These are phyloP conservation scores for Micractinium sp. DNA, from an alignment of 139 green algal species.

Conservation along the genomic window DNA sequence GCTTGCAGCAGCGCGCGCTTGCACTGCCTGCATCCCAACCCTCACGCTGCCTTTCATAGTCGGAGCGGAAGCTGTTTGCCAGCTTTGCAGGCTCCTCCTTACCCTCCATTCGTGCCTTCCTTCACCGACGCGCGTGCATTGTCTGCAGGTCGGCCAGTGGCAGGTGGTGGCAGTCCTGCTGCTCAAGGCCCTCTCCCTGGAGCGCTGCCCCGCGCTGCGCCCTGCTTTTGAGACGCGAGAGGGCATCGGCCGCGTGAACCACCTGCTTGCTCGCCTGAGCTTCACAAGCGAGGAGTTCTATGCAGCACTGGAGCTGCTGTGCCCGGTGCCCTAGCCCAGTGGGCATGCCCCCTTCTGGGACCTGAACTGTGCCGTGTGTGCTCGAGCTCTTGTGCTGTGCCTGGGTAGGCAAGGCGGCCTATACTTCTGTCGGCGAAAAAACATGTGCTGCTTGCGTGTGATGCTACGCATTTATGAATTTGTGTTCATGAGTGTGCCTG, in stretches of 20 bases:
- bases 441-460: background rate
- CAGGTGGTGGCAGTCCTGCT: slow-evolving; percentile 37
- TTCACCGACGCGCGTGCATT: background rate
- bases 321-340: background rate
- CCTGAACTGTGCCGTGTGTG: too few relatives aligned
- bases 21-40: background rate
- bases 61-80: background rate
- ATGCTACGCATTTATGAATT: background rate
- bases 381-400: background rate
- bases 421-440: too few relatives aligned
- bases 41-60: background rate
- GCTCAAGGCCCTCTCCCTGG: slow-evolving; percentile 48
- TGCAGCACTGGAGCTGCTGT: slow-evolving; percentile 45
- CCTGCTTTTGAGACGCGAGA: slow-evolving; percentile 40
- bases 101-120: too few relatives aligned
- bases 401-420: too few relatives aligned
- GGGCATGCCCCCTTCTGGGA: too few relatives aligned
- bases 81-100: too few relatives aligned
- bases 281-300: slow-evolving; percentile 55
- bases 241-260: slow-evolving; percentile 30
- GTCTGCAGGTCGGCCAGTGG: slow-evolving; percentile 42
- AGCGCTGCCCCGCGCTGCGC: slow-evolving; percentile 32
- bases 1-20: background rate
- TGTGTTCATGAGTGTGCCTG: background rate
- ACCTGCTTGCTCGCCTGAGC: background rate